Evolutionary conservation across 2,329 filamentous ascomycete species (phyloP).

Genomic region (Diaporthe citrichinensis): DNA sequence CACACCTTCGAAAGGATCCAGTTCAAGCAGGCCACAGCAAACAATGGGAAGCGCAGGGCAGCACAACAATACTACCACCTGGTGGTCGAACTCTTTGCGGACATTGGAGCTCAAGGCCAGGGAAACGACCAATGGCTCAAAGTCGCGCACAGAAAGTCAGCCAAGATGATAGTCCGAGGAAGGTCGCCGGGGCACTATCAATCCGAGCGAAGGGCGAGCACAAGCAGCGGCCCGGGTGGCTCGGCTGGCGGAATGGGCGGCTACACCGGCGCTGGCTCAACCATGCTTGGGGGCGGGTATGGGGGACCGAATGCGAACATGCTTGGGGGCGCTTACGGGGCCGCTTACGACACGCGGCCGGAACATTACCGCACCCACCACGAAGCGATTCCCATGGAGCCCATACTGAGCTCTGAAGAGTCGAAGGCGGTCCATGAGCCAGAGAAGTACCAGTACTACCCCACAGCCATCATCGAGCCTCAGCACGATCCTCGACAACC

Average conservation of each 20-base stretch:
- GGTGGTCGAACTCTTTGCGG: constrained; percentile 86
- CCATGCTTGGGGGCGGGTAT: constrained; percentile 58
- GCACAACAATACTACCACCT: constrained; percentile 95
- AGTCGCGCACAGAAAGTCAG: constrained; percentile 79
- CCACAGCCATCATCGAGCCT: constrained; percentile 64
- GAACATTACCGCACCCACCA: constrained; percentile 61
- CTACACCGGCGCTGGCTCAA: constrained; percentile 53
- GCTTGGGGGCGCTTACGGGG: constrained; percentile 55
- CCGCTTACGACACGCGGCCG: constrained; percentile 57
- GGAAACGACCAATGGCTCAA: constrained; percentile 73
- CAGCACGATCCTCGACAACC: constrained; percentile 58
- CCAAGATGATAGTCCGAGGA: constrained; percentile 89
- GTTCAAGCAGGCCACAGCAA: constrained; percentile 94
- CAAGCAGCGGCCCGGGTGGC: constrained; percentile 77
- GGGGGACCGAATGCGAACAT: constrained; percentile 54
- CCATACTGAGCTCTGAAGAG: constrained; percentile 66
- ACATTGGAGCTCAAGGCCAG: constrained; percentile 66
- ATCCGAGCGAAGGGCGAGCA: constrained; percentile 76
- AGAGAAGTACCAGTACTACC: constrained; percentile 70
- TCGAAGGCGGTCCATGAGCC: constrained; percentile 63
- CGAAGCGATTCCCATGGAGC: constrained; percentile 65
- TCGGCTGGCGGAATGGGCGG: constrained; percentile 73
- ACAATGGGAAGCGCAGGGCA: constrained; percentile 91
- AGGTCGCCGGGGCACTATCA: constrained; percentile 87
- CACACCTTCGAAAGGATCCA: constrained; percentile 89